Conservation (phyloP, 805 yeast species). For the Cyberlindnera mrakii region DNA sequence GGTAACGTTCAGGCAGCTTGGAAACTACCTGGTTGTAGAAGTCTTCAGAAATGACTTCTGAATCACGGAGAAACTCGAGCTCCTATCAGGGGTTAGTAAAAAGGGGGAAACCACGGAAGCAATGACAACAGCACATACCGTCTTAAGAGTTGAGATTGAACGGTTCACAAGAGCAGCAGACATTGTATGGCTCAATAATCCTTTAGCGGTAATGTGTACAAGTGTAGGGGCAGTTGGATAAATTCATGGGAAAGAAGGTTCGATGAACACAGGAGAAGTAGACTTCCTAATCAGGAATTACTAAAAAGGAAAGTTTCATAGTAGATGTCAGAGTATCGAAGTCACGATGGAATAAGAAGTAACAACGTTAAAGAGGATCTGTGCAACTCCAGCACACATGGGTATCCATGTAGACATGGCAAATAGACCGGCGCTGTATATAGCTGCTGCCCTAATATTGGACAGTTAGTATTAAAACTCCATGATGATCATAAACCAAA, state of each 20-base stretch:
- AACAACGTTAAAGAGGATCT: conserved; percentile 59
- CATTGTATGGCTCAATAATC: conserved; percentile 19
- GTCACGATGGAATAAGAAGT: conserved; percentile 59
- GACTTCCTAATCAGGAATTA: conserved; percentile 8
- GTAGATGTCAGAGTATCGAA: conserved; percentile 29
- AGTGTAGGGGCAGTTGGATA: neutral
- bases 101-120: neutral
- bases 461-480: conserved; percentile 3
- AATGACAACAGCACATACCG: conserved; percentile 15
- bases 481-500: neutral
- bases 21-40: conserved; percentile 44
- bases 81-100: conserved; percentile 32
- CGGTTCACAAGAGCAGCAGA: conserved; percentile 64
- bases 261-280: neutral
- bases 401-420: conserved; percentile 97
- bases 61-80: conserved; percentile 70
- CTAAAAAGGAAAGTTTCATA: neutral
- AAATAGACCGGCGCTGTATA: conserved; percentile 74
- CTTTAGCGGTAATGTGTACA: neutral
- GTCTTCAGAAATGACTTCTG: conserved; percentile 59
- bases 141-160: conserved; percentile 69
- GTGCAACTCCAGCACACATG: conserved; percentile 68
- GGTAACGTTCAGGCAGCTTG: conserved; percentile 53
- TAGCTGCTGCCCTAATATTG: conserved; percentile 35
- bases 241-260: neutral